Base-by-base conservation (phyloP, 208 protist species). In the Naegleria gruberi region DNA sequence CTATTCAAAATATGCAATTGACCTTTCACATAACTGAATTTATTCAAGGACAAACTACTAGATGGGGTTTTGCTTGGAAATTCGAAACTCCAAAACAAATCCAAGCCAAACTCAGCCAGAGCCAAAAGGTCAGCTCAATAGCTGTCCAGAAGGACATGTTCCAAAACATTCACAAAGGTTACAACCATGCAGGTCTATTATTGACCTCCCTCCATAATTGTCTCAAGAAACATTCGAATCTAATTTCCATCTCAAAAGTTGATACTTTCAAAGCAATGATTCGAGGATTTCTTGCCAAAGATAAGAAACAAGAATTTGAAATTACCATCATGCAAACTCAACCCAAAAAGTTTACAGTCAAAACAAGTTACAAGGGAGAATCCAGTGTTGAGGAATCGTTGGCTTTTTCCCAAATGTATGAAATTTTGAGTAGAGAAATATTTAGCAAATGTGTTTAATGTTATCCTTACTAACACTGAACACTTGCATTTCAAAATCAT, bases 51-150 rank as follows among this genome's bases (percentile, higher is more conserved):
- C 77, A 82, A 23, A 90, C 51, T 19, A 19, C 30, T n/a, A 4
- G 88, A 65, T 90, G 88, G 88, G 77, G n/a, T 7, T 42, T 90
- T 34, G 47, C 44, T 44, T 90, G 88, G 88, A 77, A 40, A 19
- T 65, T 88, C 6, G 26, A 83, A 19, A 44, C 3, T 44, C 30
- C 6, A 42, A 23, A 4, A 40, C 19, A 30, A 23, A 46, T 44
- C 23, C 12, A 34, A 84, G 23, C 40, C 26, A 65, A 19, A 10
- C 15, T 65, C 51, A 3, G 15, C 51, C 46, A 55, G 15, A 55
- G 46, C 46, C 51, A 65, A n/a, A n/a, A 30, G 51, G 51, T 65
- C 0, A 65, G 8, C 5, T 55, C 83, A 0, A 42, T 41, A 57
- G 7, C 34, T 55, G 41, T 87, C 6, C 43, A 37, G 1, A 8